Percentiles rank a stretch among this genome's conserved stretches.
Evolutionary conservation across 345 rosid species (phyloP).

Genomic region (Psidium guajava): DNA sequence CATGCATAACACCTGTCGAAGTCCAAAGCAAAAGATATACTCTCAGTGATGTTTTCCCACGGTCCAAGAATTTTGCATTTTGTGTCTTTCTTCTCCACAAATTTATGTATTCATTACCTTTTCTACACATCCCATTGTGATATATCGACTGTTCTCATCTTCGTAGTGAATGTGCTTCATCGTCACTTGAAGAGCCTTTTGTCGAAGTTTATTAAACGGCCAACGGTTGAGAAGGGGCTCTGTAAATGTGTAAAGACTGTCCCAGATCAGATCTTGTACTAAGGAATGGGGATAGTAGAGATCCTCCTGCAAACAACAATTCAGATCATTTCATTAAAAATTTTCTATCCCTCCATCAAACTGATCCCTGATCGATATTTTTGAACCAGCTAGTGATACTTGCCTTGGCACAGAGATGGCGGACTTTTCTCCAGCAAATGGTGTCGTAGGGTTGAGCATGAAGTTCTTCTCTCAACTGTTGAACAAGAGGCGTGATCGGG

Average conservation of each 20-base stretch:
- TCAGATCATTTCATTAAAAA: background rate
- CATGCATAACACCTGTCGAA: slow-evolving; percentile 32
- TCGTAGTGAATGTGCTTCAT: slow-evolving; percentile 30
- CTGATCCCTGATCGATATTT: too few relatives aligned
- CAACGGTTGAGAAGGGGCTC: slow-evolving; percentile 34
- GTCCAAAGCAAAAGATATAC: background rate
- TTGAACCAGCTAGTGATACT: background rate
- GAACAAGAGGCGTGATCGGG: slow-evolving; percentile 20
- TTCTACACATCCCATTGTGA: slow-evolving; percentile 27
- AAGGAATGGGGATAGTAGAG: slow-evolving; percentile 26
- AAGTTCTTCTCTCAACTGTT: slow-evolving; percentile 17
- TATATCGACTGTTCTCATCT: slow-evolving; percentile 28
- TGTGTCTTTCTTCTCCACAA: background rate
- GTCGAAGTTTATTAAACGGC: slow-evolving; percentile 26
- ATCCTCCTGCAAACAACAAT: slow-evolving; percentile 20
- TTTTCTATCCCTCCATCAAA: too few relatives aligned
- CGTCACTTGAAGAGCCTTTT: slow-evolving; percentile 18
- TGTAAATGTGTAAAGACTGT: slow-evolving; percentile 8
- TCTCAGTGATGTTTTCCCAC: too few relatives aligned
- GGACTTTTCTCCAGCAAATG: slow-evolving; percentile 11
- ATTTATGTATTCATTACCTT: slow-evolving; percentile 6
- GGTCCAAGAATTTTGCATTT: background rate
- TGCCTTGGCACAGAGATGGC: slow-evolving; percentile 16
- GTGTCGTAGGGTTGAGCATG: slow-evolving; percentile 11
- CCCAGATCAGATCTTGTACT: slow-evolving; percentile 31